phyloP scores from a whole-genome alignment of 305 asterid species.

The Ruellia speciosa region DNA sequence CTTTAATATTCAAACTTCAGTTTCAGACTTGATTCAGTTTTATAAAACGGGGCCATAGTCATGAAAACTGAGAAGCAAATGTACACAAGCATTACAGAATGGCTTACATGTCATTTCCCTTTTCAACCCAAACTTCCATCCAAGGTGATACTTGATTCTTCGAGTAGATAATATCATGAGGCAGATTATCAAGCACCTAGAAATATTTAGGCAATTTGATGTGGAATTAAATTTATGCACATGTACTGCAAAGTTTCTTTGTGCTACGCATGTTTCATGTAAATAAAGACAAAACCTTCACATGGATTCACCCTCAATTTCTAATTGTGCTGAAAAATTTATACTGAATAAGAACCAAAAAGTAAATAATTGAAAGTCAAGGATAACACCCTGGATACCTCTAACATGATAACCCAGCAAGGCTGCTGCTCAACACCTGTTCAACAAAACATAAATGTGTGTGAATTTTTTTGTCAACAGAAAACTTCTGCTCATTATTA shows the following conservation, averaged over 20 bases:
- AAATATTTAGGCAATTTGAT: slow-evolving; percentile 5
- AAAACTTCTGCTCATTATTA: slow-evolving; percentile 1
- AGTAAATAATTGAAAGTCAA: neutral
- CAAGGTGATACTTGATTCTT: slow-evolving; percentile 74
- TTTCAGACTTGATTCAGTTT: no score
- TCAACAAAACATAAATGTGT: slow-evolving; percentile 19
- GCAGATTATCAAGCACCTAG: slow-evolving; percentile 98
- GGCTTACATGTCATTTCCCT: slow-evolving; percentile 49
- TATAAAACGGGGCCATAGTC: neutral
- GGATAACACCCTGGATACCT: slow-evolving; percentile 42
- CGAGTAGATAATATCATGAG: slow-evolving; percentile 89
- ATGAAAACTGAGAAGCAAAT: slow-evolving; percentile 4
- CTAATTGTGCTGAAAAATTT: slow-evolving; percentile 12
- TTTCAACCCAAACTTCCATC: slow-evolving; percentile 97
- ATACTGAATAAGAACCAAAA: neutral
- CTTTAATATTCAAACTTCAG: no score
- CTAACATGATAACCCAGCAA: slow-evolving; percentile 97
- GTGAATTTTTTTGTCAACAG: slow-evolving; percentile 4
- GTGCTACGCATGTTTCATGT: slow-evolving; percentile 8
- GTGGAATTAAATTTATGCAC: slow-evolving; percentile 1
- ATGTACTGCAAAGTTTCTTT: slow-evolving; percentile 8
- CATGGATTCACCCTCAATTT: slow-evolving; percentile 11
- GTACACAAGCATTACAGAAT: slow-evolving; percentile 3
- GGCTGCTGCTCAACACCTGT: slow-evolving; percentile 79
- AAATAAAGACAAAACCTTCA: slow-evolving; percentile 6